Evolutionary conservation across 495 filamentous ascomycete species (phyloP), one percentile per base, ranked within the genome.

Genomic region (Saxophila tyrrhenica): DNA sequence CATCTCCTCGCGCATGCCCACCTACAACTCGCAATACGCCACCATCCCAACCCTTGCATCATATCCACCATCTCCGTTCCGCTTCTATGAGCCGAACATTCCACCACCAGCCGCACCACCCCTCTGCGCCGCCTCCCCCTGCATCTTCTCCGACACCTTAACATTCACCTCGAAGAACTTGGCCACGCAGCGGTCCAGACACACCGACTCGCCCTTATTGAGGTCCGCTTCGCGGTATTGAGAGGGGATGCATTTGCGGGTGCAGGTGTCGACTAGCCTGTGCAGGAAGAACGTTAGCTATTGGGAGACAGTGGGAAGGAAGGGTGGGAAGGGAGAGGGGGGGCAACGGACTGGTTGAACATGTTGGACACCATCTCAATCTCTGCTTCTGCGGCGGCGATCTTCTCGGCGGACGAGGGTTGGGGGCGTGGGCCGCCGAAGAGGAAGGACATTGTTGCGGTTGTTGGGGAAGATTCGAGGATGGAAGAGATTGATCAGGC

Each of bases 131-230:
- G 79, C 80, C 61, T 83, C 78, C 10, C 75, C 78, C 68, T 86
- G 82, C 82, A 86, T 85, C 74, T 84, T 86, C 75, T 86, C 82
- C 69, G 74, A 78, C 56, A 98, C 86, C 76, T 95, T 97, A 73
- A 92, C 78, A 70, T 95, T 73, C 65, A 95, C 89, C 56, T 98
- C 92, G 73, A 98, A 95, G 78, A 96, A 97, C 75, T 98, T 98
- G 65, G 84, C 76, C 38, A 91, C 82, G 72, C 92, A 98, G 58
- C 92, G 86, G 74, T 98, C 92, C 58, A 98, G 80, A 73, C 92
- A 98, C 60, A 97, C 92, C 51, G 84, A 85, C 73, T 98, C 92
- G 75, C 92, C 92, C 75, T 98, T 98, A 78, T 94, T 92, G 57
- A 98, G 81, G 54, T 97, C 94, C 65, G 78, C 77, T 75, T 98